Evolutionary conservation across 352 stramenopile species (phyloP).

Genomic region (Pythium scleroteichum): DNA sequence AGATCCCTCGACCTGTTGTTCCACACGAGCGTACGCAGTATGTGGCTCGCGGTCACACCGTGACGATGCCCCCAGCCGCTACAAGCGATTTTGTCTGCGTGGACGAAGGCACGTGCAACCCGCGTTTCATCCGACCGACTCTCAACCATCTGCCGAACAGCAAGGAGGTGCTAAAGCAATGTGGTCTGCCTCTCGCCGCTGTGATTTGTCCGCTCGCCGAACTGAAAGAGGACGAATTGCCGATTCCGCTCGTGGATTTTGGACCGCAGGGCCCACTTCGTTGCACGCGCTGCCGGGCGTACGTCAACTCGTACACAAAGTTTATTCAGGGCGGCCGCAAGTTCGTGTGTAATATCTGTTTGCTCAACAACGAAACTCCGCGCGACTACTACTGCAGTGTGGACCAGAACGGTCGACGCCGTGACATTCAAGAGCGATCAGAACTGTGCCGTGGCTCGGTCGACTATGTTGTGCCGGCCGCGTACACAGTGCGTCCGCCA

Average conservation of each 20-base stretch:
- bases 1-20: slow-evolving; percentile 84
- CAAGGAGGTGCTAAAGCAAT: slow-evolving; percentile 79
- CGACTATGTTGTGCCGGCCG: slow-evolving; percentile 80
- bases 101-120: slow-evolving; percentile 86
- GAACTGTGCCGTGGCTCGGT: slow-evolving; percentile 84
- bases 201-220: slow-evolving; percentile 84
- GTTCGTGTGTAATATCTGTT: slow-evolving; percentile 91
- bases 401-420: slow-evolving; percentile 82
- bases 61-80: slow-evolving; percentile 77
- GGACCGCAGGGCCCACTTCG: slow-evolving; percentile 73
- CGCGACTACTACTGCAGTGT: slow-evolving; percentile 88
- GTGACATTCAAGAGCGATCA: slow-evolving; percentile 74
- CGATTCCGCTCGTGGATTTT: slow-evolving; percentile 88
- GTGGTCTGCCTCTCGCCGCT: slow-evolving; percentile 72
- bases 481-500: slow-evolving; percentile 81
- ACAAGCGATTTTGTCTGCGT: slow-evolving; percentile 83
- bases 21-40: slow-evolving; percentile 70
- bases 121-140: slow-evolving; percentile 88
- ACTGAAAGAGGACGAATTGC: slow-evolving; percentile 77
- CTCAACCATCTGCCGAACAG: slow-evolving; percentile 80
- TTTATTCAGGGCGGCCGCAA: slow-evolving; percentile 84
- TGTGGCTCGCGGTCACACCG: slow-evolving; percentile 73
- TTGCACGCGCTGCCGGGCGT: slow-evolving; percentile 83
- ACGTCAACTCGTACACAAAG: slow-evolving; percentile 89
- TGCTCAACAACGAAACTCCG: slow-evolving; percentile 80